Percentiles rank a stretch among this genome's conserved stretches.
Conservation (phyloP, 495 filamentous ascomycete genomes). For the Chaetomium tenue region DNA sequence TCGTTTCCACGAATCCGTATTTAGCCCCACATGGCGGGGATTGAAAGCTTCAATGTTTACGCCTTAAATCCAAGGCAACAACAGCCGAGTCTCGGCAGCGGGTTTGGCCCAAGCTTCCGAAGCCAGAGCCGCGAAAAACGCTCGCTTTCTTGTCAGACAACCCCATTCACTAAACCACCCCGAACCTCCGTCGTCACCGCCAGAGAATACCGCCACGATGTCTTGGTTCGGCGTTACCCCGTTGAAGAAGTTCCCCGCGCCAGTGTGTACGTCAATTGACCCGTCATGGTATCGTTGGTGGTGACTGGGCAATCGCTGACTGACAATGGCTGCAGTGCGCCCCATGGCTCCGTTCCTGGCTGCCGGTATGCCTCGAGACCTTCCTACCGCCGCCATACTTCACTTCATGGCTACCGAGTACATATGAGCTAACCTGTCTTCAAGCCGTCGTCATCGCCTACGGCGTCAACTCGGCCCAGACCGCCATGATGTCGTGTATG, state of each 20-base stretch:
- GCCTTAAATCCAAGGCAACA: background rate
- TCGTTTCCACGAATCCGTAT: conserved; percentile 20
- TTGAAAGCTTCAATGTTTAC: no score
- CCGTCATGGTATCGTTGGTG: conserved; percentile 21
- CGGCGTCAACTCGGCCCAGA: conserved; percentile 78
- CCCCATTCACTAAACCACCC: conserved; percentile 30
- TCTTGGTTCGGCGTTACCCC: conserved; percentile 63
- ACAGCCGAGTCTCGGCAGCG: conserved; percentile 17
- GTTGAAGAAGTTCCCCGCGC: conserved; percentile 85
- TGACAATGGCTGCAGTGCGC: conserved; percentile 59
- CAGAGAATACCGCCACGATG: conserved; percentile 56
- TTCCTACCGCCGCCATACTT: no score
- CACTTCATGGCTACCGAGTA: background rate
- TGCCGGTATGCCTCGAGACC: conserved; percentile 69
- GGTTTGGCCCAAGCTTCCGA: conserved; percentile 20
- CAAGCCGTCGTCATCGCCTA: conserved; percentile 79
- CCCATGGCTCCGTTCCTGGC: conserved; percentile 89
- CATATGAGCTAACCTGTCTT: conserved; percentile 19
- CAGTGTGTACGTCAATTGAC: conserved; percentile 67
- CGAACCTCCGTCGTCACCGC: conserved; percentile 28
- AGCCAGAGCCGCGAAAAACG: conserved; percentile 42
- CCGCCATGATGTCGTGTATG: conserved; percentile 69
- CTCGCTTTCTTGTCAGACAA: conserved; percentile 37
- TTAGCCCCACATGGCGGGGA: conserved; percentile 18
- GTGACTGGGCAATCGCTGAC: background rate